Evolutionary conservation across 1,284 basidiomycete genomes (phyloP), one percentile per base, ranked within the genome.

Genomic region (Tilletia walkeri): DNA sequence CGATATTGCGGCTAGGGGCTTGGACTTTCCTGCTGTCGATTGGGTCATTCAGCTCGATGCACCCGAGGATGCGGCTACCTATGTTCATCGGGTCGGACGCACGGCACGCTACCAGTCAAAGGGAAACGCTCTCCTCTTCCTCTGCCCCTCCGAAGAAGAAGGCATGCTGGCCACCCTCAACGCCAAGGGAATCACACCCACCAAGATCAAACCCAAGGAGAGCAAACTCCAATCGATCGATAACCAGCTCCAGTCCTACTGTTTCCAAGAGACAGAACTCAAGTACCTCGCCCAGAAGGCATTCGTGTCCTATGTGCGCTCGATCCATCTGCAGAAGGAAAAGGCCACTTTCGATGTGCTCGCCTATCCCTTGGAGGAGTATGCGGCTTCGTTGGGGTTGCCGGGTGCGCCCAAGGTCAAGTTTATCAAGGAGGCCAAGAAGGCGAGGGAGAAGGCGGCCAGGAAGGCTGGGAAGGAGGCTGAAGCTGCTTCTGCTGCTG

Each of bases 1-100:
- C n/a, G 95, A 99, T 84, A 92, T 99, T 76, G 95, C 96, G 36
- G 94, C 95, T 2, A 90, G 96, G 70, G 95, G 95, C 14, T 87
- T 99, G 71, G 96, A 99, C 85, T 99, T 99, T 84, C 95, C 96
- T 2, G 89, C 92, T 0, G 91, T 99, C 36, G 93, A 97, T 84
- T 99, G 96, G 95, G 95, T 99, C 12, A 84, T 99, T 47, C 96
- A 99, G 84, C 86, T 95, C n/a, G 95, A 99, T 84, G 93, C 92
- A 34, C 95, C 95, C 0, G 95, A 99, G 85, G 95, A 98, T 81
- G 92, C 91, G n/a, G 95, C 96, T 72, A 97, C 94, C 12, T 99
- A 99, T 84, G 94, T 99, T 65, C 95, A 99, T 84, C 90, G 95
- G 34, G 95, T 99, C 1, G 95, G 95, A 0, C 88, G 95, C 67